Conservation (phyloP, 352 stramenopile species). For the Lagenidium giganteum region DNA sequence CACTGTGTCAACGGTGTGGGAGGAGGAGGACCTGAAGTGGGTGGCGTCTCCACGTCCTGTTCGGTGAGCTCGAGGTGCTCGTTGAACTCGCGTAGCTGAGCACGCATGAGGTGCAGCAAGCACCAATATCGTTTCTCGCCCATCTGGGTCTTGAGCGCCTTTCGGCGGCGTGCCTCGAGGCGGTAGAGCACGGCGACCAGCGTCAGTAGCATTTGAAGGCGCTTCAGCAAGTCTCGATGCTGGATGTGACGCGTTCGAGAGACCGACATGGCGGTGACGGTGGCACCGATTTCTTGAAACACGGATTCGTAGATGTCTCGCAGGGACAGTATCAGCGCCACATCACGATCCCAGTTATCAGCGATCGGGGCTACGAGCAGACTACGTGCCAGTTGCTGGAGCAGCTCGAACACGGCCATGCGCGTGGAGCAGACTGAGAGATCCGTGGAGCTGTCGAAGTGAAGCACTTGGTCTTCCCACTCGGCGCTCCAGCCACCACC, state of each 20-base stretch:
- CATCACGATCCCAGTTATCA: constrained; percentile 41
- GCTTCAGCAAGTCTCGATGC: too few species aligned
- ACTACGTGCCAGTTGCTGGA: constrained; percentile 33
- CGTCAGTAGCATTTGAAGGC: not conserved
- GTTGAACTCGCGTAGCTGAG: constrained; percentile 40
- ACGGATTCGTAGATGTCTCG: constrained; percentile 39
- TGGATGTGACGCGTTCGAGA: too few species aligned
- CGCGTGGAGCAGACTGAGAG: constrained; percentile 7
- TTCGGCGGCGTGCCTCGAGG: constrained; percentile 41
- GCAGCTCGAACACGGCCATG: constrained; percentile 29
- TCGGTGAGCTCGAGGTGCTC: constrained; percentile 11
- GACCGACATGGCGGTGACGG: constrained; percentile 2
- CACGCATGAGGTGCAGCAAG: constrained; percentile 35
- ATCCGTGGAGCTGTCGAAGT: too few species aligned
- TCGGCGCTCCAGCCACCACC: too few species aligned
- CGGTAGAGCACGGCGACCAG: constrained; percentile 38
- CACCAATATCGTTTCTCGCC: constrained; percentile 49
- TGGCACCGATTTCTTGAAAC: constrained; percentile 24
- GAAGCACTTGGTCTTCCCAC: too few species aligned
- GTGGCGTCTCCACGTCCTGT: not conserved
- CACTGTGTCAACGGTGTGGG: too few species aligned
- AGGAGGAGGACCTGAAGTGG: too few species aligned
- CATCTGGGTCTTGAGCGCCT: constrained; percentile 17
- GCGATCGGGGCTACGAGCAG: constrained; percentile 27
- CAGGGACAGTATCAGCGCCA: constrained; percentile 39